Base-by-base conservation (phyloP, 2,329 filamentous ascomycete genomes). In the Aureobasidium leucospermi region DNA sequence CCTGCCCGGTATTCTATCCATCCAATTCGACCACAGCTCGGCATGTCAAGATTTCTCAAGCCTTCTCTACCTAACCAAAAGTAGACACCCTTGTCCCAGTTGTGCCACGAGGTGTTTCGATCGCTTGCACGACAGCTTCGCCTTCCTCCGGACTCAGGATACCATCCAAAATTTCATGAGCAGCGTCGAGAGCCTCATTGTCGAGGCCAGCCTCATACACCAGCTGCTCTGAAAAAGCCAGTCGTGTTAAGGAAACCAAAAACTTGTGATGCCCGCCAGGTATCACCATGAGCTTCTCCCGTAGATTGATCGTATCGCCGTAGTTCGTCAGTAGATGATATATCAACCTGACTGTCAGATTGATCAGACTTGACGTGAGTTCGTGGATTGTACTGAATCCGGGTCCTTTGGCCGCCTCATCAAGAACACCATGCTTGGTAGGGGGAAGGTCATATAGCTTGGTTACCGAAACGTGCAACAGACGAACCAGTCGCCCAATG, bases 221-320 rank as follows among this genome's bases (percentile, higher is more conserved):
- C 8, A 89, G 73, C 32, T 90, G 87, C 62, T 96, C 90, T 6
- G 85, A 86, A 70, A 96, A 96, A 0, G 89, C 90, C n/a, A 97
- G 75, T 43, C 93, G 77, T 0, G 90, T 91, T 46, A 99, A 76
- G 2, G 85, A 85, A 9, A 96, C 82, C 1, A 95, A 77, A 67
- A 95, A 93, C 56, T 91, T 90, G 68, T 96, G 90, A 55, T 84
- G 83, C 0, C 86, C 89, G 3, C 90, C 89, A 5, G 84, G 80
- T 0, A 89, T 82, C 8, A 82, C 81, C 0, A 81, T 79, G 5
- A 96, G 77, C 70, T 93, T 95, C 51, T 82, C 80, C 51, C 85
- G 81, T 63, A 95, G 83, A 64, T 93, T 73, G 65, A 86, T 78
- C 28, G 78, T 74, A 19, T 81, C 75, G 5, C 87, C 81, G 68